Evolutionary conservation across 2,329 filamentous ascomycete species (phyloP).

Genomic region (Basipetospora chlamydospora): DNA sequence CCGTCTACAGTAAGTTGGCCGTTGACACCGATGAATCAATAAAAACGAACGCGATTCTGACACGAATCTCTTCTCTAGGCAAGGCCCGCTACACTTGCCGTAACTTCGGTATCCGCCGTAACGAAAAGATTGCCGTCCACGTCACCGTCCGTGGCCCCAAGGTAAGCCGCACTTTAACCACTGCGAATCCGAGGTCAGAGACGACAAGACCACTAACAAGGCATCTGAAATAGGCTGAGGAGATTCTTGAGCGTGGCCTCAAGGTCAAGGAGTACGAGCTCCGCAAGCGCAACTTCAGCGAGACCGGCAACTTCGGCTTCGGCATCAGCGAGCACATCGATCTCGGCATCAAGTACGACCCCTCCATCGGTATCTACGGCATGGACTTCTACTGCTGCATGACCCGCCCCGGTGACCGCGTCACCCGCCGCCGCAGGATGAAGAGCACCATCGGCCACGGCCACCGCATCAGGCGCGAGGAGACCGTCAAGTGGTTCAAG

Average conservation of each 20-base stretch:
- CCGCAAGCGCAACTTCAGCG: slow-evolving; percentile 98
- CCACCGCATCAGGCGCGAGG: slow-evolving; percentile 87
- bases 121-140: slow-evolving; percentile 99
- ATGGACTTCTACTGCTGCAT: slow-evolving; percentile 99
- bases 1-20: slow-evolving; percentile 96
- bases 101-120: slow-evolving; percentile 99
- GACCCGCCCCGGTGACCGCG: slow-evolving; percentile 97
- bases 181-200: too few species aligned
- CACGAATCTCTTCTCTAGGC: slow-evolving; percentile 46
- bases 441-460: slow-evolving; percentile 72
- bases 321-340: slow-evolving; percentile 99
- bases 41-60: too few species aligned
- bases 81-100: slow-evolving; percentile 99
- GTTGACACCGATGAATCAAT: slow-evolving; percentile 7
- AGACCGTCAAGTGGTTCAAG: slow-evolving; percentile 96
- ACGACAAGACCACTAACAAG: slow-evolving; percentile 2
- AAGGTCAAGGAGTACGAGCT: slow-evolving; percentile 99
- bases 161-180: too few species aligned
- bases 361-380: slow-evolving; percentile 95
- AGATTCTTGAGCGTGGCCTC: slow-evolving; percentile 99
- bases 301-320: slow-evolving; percentile 99
- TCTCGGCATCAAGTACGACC: slow-evolving; percentile 99
- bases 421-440: slow-evolving; percentile 84
- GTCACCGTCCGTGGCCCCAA: slow-evolving; percentile 97
- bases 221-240: slow-evolving; percentile 58